Evolutionary conservation across 768 basidiomycete genomes (phyloP).

Genomic region (Rhodotorula babjevae): DNA sequence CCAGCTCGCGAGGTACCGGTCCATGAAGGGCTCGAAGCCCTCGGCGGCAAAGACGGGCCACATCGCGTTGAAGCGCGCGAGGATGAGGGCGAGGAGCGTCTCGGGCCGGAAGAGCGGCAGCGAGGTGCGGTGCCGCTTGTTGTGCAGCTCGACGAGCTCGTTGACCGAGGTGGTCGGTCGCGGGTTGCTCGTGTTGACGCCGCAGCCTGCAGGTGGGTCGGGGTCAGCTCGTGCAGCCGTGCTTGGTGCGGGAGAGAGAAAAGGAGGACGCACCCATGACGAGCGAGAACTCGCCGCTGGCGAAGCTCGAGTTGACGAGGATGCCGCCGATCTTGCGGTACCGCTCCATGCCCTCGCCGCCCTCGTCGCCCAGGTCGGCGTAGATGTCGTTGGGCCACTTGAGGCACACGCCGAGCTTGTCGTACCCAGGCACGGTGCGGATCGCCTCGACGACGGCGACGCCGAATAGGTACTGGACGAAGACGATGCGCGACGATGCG

Average conservation of each 20-base stretch:
- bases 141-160: constrained; percentile 56
- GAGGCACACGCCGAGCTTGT: constrained; percentile 61
- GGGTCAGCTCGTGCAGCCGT: background rate
- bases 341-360: constrained; percentile 44
- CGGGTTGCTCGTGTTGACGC: constrained; percentile 76
- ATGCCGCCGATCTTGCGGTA: constrained; percentile 84
- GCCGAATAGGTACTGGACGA: constrained; percentile 86
- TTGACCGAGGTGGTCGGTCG: constrained; percentile 76
- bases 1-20: constrained; percentile 75
- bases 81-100: constrained; percentile 64
- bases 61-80: constrained; percentile 70
- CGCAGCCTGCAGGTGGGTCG: constrained; percentile 60
- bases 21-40: constrained; percentile 77
- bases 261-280: constrained; percentile 62
- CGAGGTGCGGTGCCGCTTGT: constrained; percentile 38
- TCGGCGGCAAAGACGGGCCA: constrained; percentile 68
- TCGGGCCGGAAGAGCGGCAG: constrained; percentile 63
- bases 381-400: constrained; percentile 99
- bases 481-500: constrained; percentile 68
- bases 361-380: constrained; percentile 52
- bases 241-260: background rate
- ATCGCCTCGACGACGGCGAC: constrained; percentile 79
- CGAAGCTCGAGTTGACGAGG: constrained; percentile 79
- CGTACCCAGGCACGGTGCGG: constrained; percentile 51
- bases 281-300: constrained; percentile 65